phyloP scores from a whole-genome alignment of 2,329 filamentous ascomycete genomes.

The Xylaria sp. region DNA sequence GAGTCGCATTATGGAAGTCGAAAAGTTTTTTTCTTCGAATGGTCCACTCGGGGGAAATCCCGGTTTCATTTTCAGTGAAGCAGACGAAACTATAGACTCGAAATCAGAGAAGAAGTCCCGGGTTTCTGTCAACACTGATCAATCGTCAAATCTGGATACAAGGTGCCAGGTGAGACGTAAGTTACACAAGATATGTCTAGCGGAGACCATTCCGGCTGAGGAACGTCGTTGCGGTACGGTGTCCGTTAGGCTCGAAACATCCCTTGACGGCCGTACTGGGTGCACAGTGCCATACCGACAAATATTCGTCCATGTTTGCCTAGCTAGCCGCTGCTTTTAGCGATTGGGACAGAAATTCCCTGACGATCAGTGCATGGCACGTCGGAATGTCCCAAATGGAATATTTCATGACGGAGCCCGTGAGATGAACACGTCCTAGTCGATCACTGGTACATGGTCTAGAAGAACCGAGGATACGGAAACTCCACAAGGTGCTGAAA shows the following conservation, averaged over 20 bases:
- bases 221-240: not conserved
- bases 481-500: constrained; percentile 40
- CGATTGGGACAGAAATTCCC: not conserved
- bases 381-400: not conserved
- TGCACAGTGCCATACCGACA: not conserved
- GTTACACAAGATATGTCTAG: not conserved
- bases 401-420: not conserved
- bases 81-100: not conserved
- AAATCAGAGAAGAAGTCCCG: not conserved
- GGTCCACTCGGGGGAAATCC: no score
- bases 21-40: no score
- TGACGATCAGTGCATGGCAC: not conserved
- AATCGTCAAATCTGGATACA: not conserved
- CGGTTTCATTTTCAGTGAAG: not conserved
- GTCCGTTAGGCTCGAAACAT: constrained; percentile 5
- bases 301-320: not conserved
- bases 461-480: constrained; percentile 42
- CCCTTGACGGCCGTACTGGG: not conserved
- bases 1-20: not conserved
- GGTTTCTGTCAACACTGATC: not conserved
- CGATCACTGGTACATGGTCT: constrained; percentile 8
- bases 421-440: constrained; percentile 14
- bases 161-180: not conserved
- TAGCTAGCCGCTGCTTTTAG: not conserved
- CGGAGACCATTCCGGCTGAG: constrained; percentile 14